Evolutionary conservation across 1,284 basidiomycete genomes (phyloP).

Genomic region (Ustilago tritici): DNA sequence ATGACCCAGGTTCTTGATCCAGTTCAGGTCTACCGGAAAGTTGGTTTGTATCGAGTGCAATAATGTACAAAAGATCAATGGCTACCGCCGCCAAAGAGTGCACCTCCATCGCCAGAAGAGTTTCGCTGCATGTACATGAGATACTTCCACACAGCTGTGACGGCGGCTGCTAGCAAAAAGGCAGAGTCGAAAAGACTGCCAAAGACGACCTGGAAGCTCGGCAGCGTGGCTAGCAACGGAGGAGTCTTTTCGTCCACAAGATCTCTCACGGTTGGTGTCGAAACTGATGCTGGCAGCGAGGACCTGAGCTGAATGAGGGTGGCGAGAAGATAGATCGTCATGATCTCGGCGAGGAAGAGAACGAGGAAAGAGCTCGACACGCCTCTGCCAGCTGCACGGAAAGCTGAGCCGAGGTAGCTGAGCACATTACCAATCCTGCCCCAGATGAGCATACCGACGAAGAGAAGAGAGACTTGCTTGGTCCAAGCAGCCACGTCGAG

Average conservation of each 20-base stretch:
- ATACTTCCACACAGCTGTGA: slow-evolving; percentile 49
- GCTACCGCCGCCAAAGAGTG: slow-evolving; percentile 28
- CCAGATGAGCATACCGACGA: slow-evolving; percentile 70
- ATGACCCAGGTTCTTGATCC: background rate
- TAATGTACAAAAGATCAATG: slow-evolving; percentile 9
- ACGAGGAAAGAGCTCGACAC: slow-evolving; percentile 71
- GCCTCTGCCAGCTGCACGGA: slow-evolving; percentile 70
- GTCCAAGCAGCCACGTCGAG: slow-evolving; percentile 70
- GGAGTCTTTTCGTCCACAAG: slow-evolving; percentile 6
- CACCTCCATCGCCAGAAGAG: slow-evolving; percentile 40
- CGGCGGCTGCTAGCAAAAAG: slow-evolving; percentile 68
- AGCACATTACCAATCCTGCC: slow-evolving; percentile 70
- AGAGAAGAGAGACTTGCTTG: slow-evolving; percentile 68
- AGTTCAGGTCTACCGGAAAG: background rate
- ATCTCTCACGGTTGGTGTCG: background rate
- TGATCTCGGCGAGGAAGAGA: slow-evolving; percentile 70
- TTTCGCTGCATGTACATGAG: slow-evolving; percentile 37
- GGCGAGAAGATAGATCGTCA: slow-evolving; percentile 71
- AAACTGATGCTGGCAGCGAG: slow-evolving; percentile 50
- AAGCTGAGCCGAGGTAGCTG: slow-evolving; percentile 67
- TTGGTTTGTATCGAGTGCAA: background rate
- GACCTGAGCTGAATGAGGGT: slow-evolving; percentile 71
- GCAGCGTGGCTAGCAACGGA: slow-evolving; percentile 69
- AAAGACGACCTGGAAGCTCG: slow-evolving; percentile 70
- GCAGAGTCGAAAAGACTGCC: slow-evolving; percentile 70